These are phyloP conservation scores for Diaporthe vexans DNA, from an alignment of 2,329 filamentous ascomycete species.

Conservation along the genomic window DNA sequence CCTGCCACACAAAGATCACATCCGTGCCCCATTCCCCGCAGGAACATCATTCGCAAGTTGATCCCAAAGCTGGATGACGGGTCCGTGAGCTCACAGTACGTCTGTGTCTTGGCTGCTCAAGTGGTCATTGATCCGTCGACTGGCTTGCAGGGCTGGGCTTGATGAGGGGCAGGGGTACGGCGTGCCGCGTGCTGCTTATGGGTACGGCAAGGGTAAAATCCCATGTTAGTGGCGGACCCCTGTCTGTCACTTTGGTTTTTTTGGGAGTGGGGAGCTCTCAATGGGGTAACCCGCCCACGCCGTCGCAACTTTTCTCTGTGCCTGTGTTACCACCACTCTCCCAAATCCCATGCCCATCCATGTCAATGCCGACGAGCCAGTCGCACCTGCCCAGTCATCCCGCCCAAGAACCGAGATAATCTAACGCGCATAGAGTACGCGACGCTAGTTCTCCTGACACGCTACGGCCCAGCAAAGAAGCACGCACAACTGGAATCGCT, in stretches of 20 bases:
- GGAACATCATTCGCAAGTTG: not conserved
- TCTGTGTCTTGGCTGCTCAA: not conserved
- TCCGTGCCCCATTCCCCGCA: not conserved
- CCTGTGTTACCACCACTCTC: not conserved
- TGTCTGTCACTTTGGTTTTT: constrained; percentile 22
- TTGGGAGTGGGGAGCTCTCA: constrained; percentile 5
- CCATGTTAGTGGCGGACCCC: not conserved
- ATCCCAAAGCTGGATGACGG: constrained; percentile 4
- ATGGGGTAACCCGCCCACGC: constrained; percentile 4
- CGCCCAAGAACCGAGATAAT: not conserved
- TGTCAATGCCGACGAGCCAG: not conserved
- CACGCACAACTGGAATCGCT: not conserved
- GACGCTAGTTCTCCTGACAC: constrained; percentile 1
- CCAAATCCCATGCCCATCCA: constrained; percentile 1
- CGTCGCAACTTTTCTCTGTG: constrained; percentile 28
- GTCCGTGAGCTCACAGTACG: constrained; percentile 7
- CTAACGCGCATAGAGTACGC: not conserved
- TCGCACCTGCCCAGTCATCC: not conserved
- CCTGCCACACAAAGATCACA: not conserved
- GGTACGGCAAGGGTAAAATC: constrained; percentile 2
- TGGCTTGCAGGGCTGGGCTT: not conserved
- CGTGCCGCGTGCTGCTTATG: not conserved
- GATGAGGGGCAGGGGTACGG: not conserved
- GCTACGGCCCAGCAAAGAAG: constrained; percentile 7
- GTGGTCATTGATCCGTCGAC: not conserved